phyloP scores from a whole-genome alignment of 148 eudicot genomes.

The Vaccinium vitisidaea region DNA sequence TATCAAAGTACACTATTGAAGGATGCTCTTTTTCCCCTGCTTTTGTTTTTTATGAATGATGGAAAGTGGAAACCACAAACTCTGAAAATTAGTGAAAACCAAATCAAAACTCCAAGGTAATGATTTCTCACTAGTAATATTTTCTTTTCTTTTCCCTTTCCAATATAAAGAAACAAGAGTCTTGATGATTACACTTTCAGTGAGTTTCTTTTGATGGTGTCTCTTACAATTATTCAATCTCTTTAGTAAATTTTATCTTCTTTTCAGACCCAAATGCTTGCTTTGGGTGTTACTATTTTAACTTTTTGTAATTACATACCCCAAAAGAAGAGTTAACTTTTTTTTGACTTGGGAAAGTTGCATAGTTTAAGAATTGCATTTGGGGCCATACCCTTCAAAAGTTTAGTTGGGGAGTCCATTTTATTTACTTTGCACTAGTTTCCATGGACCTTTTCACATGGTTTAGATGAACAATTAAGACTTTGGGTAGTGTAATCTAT shows the following conservation, averaged over 20 bases:
- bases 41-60: neutral
- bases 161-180: slow-evolving; percentile 24
- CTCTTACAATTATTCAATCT: slow-evolving; percentile 27
- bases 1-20: neutral
- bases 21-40: neutral
- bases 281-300: slow-evolving; percentile 1
- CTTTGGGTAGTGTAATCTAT: neutral
- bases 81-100: neutral
- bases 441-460: neutral
- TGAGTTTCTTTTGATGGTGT: slow-evolving; percentile 26
- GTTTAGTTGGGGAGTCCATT: slow-evolving; percentile 3
- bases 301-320: neutral
- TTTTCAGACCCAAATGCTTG: slow-evolving; percentile 15
- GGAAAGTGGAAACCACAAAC: slow-evolving; percentile 2
- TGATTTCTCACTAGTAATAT: neutral
- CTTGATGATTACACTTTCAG: slow-evolving; percentile 21
- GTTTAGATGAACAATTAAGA: neutral
- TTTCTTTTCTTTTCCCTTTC: neutral
- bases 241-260: slow-evolving; percentile 16
- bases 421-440: slow-evolving; percentile 4
- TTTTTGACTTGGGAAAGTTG: slow-evolving; percentile 15
- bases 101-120: neutral
- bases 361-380: slow-evolving; percentile 7
- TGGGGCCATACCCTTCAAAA: slow-evolving; percentile 1
- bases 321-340: neutral